Evolutionary conservation across 495 filamentous ascomycete species (phyloP).

Genomic region (Lophiotrema nucula): DNA sequence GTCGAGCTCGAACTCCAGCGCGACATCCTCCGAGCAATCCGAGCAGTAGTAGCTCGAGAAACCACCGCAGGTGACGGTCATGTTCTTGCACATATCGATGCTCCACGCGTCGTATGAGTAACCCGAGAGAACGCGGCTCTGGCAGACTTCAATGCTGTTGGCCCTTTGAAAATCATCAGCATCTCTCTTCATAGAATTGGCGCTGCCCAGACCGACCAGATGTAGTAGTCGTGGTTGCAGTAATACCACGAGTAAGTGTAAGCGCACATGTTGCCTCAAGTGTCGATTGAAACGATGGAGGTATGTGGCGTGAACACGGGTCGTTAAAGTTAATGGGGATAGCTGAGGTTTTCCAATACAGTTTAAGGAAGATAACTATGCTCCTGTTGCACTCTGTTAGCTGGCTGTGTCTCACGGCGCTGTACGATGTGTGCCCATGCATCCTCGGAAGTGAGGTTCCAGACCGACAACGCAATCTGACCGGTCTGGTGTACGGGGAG

Average conservation of each 20-base stretch:
- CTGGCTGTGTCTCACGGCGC: neutral
- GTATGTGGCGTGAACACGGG: neutral
- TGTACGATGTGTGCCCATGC: neutral
- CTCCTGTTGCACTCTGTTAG: neutral
- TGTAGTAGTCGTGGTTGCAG: slow-evolving; percentile 42
- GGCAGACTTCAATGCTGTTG: slow-evolving; percentile 38
- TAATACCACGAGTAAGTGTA: slow-evolving; percentile 42
- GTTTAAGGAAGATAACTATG: neutral
- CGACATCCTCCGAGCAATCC: slow-evolving; percentile 38
- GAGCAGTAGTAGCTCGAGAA: slow-evolving; percentile 40
- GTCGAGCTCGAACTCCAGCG: slow-evolving; percentile 36
- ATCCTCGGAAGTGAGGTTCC: neutral
- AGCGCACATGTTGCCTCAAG: slow-evolving; percentile 30
- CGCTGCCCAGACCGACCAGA: slow-evolving; percentile 33
- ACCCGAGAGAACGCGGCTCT: slow-evolving; percentile 35
- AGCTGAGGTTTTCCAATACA: neutral
- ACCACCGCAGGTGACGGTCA: slow-evolving; percentile 37
- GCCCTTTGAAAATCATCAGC: slow-evolving; percentile 16
- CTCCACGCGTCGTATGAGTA: slow-evolving; percentile 43
- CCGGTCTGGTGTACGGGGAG: neutral
- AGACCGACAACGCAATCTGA: neutral
- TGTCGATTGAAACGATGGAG: neutral
- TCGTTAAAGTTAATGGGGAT: neutral
- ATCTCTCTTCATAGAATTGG: neutral
- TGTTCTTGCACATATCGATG: slow-evolving; percentile 44